Conservation (phyloP, 495 filamentous ascomycete genomes). For the Halenospora varia region DNA sequence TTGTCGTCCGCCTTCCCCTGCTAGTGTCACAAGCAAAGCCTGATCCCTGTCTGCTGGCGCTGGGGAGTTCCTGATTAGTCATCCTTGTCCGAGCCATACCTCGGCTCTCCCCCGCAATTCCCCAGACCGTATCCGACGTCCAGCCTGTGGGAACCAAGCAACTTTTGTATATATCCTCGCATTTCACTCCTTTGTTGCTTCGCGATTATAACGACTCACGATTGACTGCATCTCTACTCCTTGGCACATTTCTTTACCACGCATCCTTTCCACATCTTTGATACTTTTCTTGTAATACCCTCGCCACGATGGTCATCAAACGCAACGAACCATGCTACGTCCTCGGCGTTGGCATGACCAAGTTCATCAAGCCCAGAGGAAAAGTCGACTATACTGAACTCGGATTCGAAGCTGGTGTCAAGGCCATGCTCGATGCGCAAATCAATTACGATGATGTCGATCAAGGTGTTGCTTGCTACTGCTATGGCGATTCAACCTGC, state of each 20-base stretch:
- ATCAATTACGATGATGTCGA: constrained; percentile 97
- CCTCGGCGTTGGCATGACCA: constrained; percentile 96
- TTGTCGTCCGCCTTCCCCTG: too few species aligned
- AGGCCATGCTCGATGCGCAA: constrained; percentile 91
- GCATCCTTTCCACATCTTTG: neutral
- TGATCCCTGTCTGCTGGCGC: too few species aligned
- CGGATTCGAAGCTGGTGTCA: constrained; percentile 91
- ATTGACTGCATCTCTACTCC: neutral
- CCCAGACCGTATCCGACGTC: neutral
- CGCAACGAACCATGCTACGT: constrained; percentile 58
- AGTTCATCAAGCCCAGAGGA: constrained; percentile 96
- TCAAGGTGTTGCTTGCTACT: constrained; percentile 94
- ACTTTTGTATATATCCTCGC: neutral
- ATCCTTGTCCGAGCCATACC: neutral
- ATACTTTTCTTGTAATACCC: neutral
- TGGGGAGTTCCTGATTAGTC: too few species aligned
- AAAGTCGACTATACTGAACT: constrained; percentile 88
- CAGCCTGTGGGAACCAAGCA: neutral
- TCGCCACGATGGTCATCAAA: constrained; percentile 23
- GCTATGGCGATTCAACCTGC: constrained; percentile 92
- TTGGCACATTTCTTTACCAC: constrained; percentile 1
- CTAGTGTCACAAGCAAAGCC: too few species aligned
- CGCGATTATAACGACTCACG: neutral
- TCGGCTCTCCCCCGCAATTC: neutral
- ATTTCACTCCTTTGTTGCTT: neutral